Conservation (phyloP, 192 early-diverging fungal genomes). For the Coemansia sp. region DNA sequence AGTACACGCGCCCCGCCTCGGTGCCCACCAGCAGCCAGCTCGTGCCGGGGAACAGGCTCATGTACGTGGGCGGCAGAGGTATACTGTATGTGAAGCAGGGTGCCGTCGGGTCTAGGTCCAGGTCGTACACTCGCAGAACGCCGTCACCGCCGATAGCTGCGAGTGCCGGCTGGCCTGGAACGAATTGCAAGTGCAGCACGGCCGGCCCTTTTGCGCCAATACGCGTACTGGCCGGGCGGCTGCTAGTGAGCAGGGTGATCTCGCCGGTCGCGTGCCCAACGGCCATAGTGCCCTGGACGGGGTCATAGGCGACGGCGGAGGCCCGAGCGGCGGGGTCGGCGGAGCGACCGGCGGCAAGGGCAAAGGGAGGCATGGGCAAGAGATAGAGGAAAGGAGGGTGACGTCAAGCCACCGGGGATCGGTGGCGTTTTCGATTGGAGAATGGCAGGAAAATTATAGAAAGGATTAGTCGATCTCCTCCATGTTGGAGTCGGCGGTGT, state of each 20-base stretch:
- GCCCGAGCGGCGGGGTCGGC: slow-evolving; percentile 22
- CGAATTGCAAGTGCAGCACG: slow-evolving; percentile 12
- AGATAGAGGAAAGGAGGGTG: too few relatives aligned
- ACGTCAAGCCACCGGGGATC: too few relatives aligned
- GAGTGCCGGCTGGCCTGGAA: slow-evolving; percentile 15
- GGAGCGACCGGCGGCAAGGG: neutral
- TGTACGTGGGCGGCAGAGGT: slow-evolving; percentile 23
- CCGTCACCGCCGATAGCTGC: slow-evolving; percentile 20
- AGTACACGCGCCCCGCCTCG: slow-evolving; percentile 36
- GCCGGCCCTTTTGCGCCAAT: too few relatives aligned
- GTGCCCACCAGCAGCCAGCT: slow-evolving; percentile 40
- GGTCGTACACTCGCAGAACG: slow-evolving; percentile 32
- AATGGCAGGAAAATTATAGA: neutral
- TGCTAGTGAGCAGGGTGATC: slow-evolving; percentile 15
- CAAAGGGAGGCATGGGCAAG: neutral
- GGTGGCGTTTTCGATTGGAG: too few relatives aligned
- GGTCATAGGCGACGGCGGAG: slow-evolving; percentile 30
- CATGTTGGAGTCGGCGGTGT: slow-evolving; percentile 58
- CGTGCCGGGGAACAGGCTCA: slow-evolving; percentile 24
- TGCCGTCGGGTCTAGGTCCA: slow-evolving; percentile 8
- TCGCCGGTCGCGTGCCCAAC: slow-evolving; percentile 19
- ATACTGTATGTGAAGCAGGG: slow-evolving; percentile 27
- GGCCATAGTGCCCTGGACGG: slow-evolving; percentile 21
- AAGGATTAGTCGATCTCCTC: slow-evolving; percentile 63
- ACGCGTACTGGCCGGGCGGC: slow-evolving; percentile 1